Percentiles rank a stretch among this genome's conserved stretches.
phyloP scores from a whole-genome alignment of 371 early-diverging fungal species.

The Synchytrium microbalum region DNA sequence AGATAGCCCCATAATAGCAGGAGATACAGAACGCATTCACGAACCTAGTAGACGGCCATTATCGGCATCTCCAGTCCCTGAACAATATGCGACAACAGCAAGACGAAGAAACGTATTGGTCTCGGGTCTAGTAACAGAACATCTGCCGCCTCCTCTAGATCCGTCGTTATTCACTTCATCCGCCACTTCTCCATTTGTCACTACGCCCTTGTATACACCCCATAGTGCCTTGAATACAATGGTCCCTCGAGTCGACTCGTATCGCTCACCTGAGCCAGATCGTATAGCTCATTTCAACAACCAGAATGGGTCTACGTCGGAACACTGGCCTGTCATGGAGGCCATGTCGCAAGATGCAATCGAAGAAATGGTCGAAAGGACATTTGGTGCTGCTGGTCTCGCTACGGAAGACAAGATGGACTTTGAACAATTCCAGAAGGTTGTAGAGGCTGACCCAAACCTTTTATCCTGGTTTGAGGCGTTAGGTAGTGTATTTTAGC shows the following conservation, averaged over 20 bases:
- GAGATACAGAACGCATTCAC: not conserved
- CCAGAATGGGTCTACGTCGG: conserved; percentile 17
- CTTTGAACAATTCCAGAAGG: conserved; percentile 67
- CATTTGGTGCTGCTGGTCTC: conserved; percentile 53
- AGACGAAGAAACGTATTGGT: not conserved
- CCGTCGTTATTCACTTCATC: not conserved
- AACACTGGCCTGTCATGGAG: conserved; percentile 73
- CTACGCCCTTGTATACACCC: not conserved
- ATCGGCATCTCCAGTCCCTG: not conserved
- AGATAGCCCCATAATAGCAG: not conserved
- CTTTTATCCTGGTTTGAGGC: conserved; percentile 53
- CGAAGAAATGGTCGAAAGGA: conserved; percentile 87
- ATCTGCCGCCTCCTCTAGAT: not conserved
- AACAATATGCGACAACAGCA: not conserved
- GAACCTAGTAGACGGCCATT: not conserved
- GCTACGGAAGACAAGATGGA: conserved; percentile 56
- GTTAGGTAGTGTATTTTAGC: conserved; percentile 19
- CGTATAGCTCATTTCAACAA: not conserved
- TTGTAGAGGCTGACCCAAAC: conserved; percentile 48
- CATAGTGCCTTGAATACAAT: not conserved
- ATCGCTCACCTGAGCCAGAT: not conserved
- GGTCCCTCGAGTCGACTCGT: too few relatives aligned
- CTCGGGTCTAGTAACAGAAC: not conserved
- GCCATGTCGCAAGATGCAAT: conserved; percentile 86
- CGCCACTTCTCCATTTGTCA: too few relatives aligned